Evolutionary conservation across 75 land plant species (phyloP).

Genomic region (Ceratopteris richardii): DNA sequence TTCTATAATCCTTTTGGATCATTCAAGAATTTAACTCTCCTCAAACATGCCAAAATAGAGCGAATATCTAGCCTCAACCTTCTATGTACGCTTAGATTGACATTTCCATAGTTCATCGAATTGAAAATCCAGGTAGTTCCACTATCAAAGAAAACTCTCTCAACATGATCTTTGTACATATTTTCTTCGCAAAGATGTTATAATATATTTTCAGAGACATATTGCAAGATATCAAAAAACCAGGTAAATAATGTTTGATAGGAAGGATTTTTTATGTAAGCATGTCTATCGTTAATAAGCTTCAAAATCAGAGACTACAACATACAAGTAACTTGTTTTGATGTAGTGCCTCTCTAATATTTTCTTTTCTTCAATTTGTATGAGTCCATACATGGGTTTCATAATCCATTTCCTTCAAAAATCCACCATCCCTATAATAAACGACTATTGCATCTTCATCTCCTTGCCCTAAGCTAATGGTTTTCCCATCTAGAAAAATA

Average conservation of each 20-base stretch:
- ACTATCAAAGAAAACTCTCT: slow-evolving; percentile 4
- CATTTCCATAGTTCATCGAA: slow-evolving; percentile 60
- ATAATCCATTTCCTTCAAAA: slow-evolving; percentile 8
- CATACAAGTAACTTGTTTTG: slow-evolving; percentile 11
- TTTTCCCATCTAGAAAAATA: slow-evolving; percentile 20
- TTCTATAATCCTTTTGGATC: background rate
- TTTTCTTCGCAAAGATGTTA: background rate
- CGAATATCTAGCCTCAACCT: slow-evolving; percentile 56
- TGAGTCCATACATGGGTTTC: background rate
- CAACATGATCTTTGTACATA: background rate
- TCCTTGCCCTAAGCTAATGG: slow-evolving; percentile 11
- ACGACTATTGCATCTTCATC: background rate
- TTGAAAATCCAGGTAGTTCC: slow-evolving; percentile 56
- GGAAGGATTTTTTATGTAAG: background rate
- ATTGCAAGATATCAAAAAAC: slow-evolving; percentile 62
- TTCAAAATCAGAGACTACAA: slow-evolving; percentile 23
- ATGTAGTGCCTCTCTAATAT: background rate
- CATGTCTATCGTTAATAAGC: slow-evolving; percentile 10
- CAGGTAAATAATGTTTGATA: slow-evolving; percentile 68
- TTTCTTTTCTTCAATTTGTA: background rate
- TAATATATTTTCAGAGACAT: slow-evolving; percentile 42
- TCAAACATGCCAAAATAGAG: slow-evolving; percentile 36
- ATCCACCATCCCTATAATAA: slow-evolving; percentile 12
- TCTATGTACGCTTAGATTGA: slow-evolving; percentile 37
- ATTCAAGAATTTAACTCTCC: slow-evolving; percentile 1